Evolutionary conservation across 257 asterid species (phyloP).

Genomic region (Solanum clarkiae): DNA sequence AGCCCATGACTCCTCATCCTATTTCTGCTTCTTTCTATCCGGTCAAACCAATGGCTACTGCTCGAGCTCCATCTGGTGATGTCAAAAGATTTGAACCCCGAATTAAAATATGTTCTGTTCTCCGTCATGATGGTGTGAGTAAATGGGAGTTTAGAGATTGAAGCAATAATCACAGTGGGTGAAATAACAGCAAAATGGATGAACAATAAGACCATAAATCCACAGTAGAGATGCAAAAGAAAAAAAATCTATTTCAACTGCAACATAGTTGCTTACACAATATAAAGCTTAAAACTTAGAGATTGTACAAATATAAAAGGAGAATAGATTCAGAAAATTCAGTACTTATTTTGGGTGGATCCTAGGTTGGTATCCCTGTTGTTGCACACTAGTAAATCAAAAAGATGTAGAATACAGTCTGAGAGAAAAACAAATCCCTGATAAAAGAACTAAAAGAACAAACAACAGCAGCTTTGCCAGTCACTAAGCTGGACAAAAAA

Average conservation of each 20-base stretch:
- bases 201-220: background rate
- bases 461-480: slow-evolving; percentile 24
- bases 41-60: too few relatives aligned
- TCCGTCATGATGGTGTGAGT: too few relatives aligned
- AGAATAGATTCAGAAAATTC: slow-evolving; percentile 21
- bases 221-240: background rate
- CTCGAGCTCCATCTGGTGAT: too few relatives aligned
- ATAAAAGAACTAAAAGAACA: slow-evolving; percentile 11
- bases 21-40: too few relatives aligned
- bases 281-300: background rate
- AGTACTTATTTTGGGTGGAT: slow-evolving; percentile 35
- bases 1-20: too few relatives aligned
- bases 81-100: too few relatives aligned
- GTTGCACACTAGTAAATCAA: slow-evolving; percentile 39
- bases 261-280: background rate
- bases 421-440: slow-evolving; percentile 28
- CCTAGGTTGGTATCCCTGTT: slow-evolving; percentile 31
- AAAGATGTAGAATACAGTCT: slow-evolving; percentile 43
- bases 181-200: background rate
- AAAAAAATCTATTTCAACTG: background rate
- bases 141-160: too few relatives aligned
- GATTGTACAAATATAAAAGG: background rate
- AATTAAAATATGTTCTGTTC: too few relatives aligned
- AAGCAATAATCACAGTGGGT: too few relatives aligned
- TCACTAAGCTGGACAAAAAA: slow-evolving; percentile 25